Conservation (phyloP, 139 green algal genomes). For the Dunaliella primolecta region DNA sequence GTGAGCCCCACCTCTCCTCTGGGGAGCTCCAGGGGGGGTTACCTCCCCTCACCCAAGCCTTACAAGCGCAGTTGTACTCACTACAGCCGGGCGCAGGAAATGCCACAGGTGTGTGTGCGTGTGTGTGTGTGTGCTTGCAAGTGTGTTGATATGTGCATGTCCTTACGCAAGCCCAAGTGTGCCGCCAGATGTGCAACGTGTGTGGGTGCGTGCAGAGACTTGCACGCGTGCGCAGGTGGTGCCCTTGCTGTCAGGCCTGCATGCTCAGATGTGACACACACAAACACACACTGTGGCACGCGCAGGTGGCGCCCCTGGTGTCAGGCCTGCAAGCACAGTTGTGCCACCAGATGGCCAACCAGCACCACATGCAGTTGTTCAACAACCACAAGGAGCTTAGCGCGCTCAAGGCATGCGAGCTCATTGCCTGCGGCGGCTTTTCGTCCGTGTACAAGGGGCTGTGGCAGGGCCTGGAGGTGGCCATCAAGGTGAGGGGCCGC, state of each 20-base stretch:
- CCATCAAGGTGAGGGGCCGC: constrained; percentile 27
- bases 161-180: too few relatives aligned
- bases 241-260: too few relatives aligned
- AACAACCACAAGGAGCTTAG: constrained; percentile 14
- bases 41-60: not conserved
- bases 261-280: too few relatives aligned
- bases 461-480: constrained; percentile 28
- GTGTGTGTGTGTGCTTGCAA: not conserved
- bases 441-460: constrained; percentile 32
- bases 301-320: constrained; percentile 18
- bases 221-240: too few relatives aligned
- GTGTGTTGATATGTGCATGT: not conserved
- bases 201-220: too few relatives aligned
- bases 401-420: not conserved
- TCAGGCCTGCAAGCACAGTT: constrained; percentile 4
- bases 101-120: not conserved
- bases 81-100: not conserved
- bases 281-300: not conserved
- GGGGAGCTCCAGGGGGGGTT: not conserved
- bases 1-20: not conserved
- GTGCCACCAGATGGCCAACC: not conserved
- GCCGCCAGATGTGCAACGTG: too few relatives aligned
- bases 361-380: constrained; percentile 7
- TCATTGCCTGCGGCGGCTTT: constrained; percentile 29
- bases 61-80: too few relatives aligned